Conservation (phyloP, 192 early-diverging fungal genomes). For the Backusella psychrophila region DNA sequence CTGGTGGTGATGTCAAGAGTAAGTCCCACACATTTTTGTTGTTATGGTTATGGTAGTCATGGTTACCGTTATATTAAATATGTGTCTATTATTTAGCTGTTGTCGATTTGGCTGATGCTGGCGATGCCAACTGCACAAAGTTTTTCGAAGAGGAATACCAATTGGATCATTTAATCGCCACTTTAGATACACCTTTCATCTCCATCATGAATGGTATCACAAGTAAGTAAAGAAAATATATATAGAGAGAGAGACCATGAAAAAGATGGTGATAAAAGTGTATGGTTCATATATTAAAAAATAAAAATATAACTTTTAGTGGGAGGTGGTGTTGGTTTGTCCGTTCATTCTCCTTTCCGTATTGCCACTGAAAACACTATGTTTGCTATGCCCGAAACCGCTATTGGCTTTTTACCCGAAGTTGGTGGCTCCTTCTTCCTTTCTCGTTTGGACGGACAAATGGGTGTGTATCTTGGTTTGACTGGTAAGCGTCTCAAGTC, state of each 20-base stretch:
- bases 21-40: background rate
- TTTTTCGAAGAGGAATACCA: slow-evolving; percentile 94
- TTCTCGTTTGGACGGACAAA: slow-evolving; percentile 90
- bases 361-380: slow-evolving; percentile 94
- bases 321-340: slow-evolving; percentile 97
- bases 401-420: slow-evolving; percentile 96
- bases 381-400: slow-evolving; percentile 98
- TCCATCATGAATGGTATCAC: slow-evolving; percentile 86
- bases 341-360: slow-evolving; percentile 93
- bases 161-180: slow-evolving; percentile 90
- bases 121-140: slow-evolving; percentile 60
- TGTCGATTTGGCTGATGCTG: slow-evolving; percentile 40
- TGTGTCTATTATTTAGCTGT: slow-evolving; percentile 30
- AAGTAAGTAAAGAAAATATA: slow-evolving; percentile 44
- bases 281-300: background rate
- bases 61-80: background rate
- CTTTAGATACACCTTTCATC: slow-evolving; percentile 85
- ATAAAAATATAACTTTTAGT: slow-evolving; percentile 48
- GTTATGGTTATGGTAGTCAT: background rate
- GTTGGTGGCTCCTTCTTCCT: slow-evolving; percentile 96
- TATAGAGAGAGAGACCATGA: background rate
- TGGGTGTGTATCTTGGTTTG: slow-evolving; percentile 90
- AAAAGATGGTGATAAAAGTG: background rate
- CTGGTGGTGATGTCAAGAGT: slow-evolving; percentile 81
- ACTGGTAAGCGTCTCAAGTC: slow-evolving; percentile 80